phyloP scores from a whole-genome alignment of 192 early-diverging fungal species.

The Helicostylum pulchrum region DNA sequence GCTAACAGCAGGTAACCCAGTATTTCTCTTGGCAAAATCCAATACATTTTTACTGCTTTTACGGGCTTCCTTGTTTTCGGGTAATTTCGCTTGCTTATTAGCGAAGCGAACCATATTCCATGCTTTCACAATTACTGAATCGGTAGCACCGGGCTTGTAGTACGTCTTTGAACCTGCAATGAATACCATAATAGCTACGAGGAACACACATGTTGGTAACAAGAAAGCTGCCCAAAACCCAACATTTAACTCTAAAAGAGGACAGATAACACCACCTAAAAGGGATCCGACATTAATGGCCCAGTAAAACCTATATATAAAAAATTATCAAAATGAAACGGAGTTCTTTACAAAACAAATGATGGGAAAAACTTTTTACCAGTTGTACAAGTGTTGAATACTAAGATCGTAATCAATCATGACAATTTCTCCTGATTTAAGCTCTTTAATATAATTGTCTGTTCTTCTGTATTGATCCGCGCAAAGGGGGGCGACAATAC shows the following conservation, averaged over 20 bases:
- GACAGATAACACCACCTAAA: slow-evolving; percentile 43
- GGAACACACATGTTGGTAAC: slow-evolving; percentile 56
- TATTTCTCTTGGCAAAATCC: slow-evolving; percentile 54
- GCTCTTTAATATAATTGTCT: slow-evolving; percentile 46
- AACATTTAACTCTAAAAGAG: slow-evolving; percentile 44
- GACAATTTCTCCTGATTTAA: slow-evolving; percentile 47
- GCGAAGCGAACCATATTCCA: slow-evolving; percentile 32
- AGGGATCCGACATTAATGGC: slow-evolving; percentile 62
- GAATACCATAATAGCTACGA: slow-evolving; percentile 47
- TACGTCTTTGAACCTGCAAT: slow-evolving; percentile 50
- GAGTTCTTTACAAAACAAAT: not conserved
- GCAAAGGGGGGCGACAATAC: slow-evolving; percentile 45
- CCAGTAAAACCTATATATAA: slow-evolving; percentile 55
- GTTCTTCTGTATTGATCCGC: slow-evolving; percentile 53
- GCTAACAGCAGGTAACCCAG: slow-evolving; percentile 4
- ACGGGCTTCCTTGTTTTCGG: slow-evolving; percentile 24
- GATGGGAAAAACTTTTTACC: slow-evolving; percentile 27
- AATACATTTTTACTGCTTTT: slow-evolving; percentile 32
- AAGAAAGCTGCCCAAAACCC: slow-evolving; percentile 64
- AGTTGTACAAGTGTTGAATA: slow-evolving; percentile 65
- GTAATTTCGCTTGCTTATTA: slow-evolving; percentile 5
- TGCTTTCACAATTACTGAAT: slow-evolving; percentile 52
- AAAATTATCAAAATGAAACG: too few relatives aligned
- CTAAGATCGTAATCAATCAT: slow-evolving; percentile 57
- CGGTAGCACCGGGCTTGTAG: slow-evolving; percentile 44